Base-by-base conservation (phyloP, 2,329 filamentous ascomycete genomes). In the Phialophora chinensis region DNA sequence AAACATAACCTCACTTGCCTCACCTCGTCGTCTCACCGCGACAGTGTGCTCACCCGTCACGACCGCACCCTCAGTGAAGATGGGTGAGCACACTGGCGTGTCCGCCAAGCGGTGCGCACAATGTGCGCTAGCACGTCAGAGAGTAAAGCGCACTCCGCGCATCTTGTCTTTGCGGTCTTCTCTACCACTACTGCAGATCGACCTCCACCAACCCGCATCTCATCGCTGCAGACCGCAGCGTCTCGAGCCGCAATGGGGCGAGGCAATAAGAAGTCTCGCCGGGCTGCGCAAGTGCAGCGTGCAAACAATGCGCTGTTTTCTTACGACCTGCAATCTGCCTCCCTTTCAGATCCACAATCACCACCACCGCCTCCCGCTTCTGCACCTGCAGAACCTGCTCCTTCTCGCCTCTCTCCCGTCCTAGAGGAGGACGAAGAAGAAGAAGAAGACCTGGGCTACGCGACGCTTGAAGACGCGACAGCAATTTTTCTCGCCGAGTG, bases 231-330 rank as follows among this genome's bases (percentile, higher is more conserved):
- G 10, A 52, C 49, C 49, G 49, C 49, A 52, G 49, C 49, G 49
- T 4, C 33, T 23, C 17, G 31, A 35, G 38, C 27, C 62, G 54
- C 62, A 38, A 68, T 68, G 63, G 66, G 20, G 0, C 54, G 29
- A 2, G 53, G 54, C 10, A 60, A 31, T 12, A 50, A 27, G 8
- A 67, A 52, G 57, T n/a, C 17, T n/a, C 38, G 14, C 2, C 62
- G 54, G 52, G 59, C 54, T 29, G 55, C 29, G 33, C 38, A 44
- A n/a, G 62, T 49, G 17, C 17, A 62, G 14, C 55, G 44, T 11
- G 35, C 33, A 14, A 68, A 63, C 17, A 17, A 58, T 17, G 52
- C 62, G 10, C 65, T 68, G 38, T 44, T 44, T n/a, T 44, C 60
- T 68, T 66, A 27, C 42, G 42, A 27, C 52, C 58, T 38, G 44